phyloP scores from a whole-genome alignment of 2,329 filamentous ascomycete genomes.

The Xylariomycetidae sp. region DNA sequence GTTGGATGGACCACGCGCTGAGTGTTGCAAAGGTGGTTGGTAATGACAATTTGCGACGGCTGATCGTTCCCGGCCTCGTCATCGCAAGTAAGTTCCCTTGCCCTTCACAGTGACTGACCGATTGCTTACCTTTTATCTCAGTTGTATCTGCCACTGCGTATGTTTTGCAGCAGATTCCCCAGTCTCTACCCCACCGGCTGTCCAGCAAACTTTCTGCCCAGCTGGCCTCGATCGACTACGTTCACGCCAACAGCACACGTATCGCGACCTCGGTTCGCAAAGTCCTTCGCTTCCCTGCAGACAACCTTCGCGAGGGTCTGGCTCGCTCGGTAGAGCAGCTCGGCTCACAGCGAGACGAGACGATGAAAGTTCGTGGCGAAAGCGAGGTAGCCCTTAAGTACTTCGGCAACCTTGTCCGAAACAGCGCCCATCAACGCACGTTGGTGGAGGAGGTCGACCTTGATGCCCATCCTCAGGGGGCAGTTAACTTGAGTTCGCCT shows the following conservation, averaged over 20 bases:
- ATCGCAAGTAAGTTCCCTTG: constrained; percentile 61
- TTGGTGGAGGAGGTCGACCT: constrained; percentile 48
- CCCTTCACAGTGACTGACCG: not conserved
- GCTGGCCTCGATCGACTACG: constrained; percentile 80
- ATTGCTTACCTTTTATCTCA: constrained; percentile 30
- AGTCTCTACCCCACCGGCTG: constrained; percentile 80
- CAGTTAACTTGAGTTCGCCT: constrained; percentile 3
- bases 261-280: constrained; percentile 83
- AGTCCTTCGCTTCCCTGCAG: constrained; percentile 80
- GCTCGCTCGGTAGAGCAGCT: constrained; percentile 83
- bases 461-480: constrained; percentile 41
- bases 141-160: constrained; percentile 72
- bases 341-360: constrained; percentile 71
- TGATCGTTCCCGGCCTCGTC: constrained; percentile 75
- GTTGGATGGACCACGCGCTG: constrained; percentile 84
- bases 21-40: constrained; percentile 76
- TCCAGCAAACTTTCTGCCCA: constrained; percentile 77
- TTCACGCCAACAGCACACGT: constrained; percentile 78
- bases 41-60: constrained; percentile 69
- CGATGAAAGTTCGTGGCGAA: constrained; percentile 72
- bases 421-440: constrained; percentile 47
- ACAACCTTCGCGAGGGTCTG: constrained; percentile 76
- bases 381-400: constrained; percentile 85
- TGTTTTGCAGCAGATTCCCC: constrained; percentile 78
- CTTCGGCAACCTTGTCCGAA: constrained; percentile 76